Evolutionary conservation across 2,329 filamentous ascomycete species (phyloP).

Genomic region (Epichloe sp.): DNA sequence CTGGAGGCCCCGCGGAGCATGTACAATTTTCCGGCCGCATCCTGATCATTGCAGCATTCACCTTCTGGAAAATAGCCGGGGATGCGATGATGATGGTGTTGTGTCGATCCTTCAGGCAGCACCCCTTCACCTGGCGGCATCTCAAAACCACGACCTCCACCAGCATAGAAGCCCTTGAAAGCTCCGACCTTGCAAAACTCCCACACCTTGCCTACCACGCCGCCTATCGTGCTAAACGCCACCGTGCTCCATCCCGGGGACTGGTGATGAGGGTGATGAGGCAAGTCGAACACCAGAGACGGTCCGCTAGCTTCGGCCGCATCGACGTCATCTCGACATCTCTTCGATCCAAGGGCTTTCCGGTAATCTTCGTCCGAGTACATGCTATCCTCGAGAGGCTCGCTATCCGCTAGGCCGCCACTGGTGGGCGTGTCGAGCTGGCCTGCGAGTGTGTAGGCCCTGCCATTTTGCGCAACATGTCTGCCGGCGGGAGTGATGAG

Average conservation of each 20-base stretch:
- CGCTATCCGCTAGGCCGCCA: slow-evolving; percentile 16
- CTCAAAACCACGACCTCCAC: slow-evolving; percentile 61
- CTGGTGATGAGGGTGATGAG: slow-evolving; percentile 15
- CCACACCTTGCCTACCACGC: slow-evolving; percentile 65
- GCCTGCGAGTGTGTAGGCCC: slow-evolving; percentile 36
- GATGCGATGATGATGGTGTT: slow-evolving; percentile 11
- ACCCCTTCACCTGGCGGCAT: slow-evolving; percentile 24
- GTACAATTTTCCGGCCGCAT: slow-evolving; percentile 14
- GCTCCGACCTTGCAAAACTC: slow-evolving; percentile 65
- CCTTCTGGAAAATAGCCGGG: slow-evolving; percentile 22
- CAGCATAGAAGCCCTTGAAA: slow-evolving; percentile 78
- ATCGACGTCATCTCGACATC: slow-evolving; percentile 24
- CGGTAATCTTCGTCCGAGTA: slow-evolving; percentile 46
- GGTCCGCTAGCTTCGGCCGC: slow-evolving; percentile 17
- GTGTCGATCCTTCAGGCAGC: slow-evolving; percentile 8
- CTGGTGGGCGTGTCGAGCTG: slow-evolving; percentile 37
- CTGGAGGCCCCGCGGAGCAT: slow-evolving; percentile 24
- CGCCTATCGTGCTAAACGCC: slow-evolving; percentile 50
- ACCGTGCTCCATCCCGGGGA: slow-evolving; percentile 40
- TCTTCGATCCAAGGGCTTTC: slow-evolving; percentile 36
- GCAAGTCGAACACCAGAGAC: slow-evolving; percentile 20
- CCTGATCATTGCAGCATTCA: slow-evolving; percentile 7
- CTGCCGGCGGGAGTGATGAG: slow-evolving; percentile 4
- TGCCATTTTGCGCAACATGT: slow-evolving; percentile 1
- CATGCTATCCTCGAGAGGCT: slow-evolving; percentile 36